Evolutionary conservation across 768 basidiomycete genomes (phyloP), one percentile per base, ranked within the genome.

Genomic region (Termitomyces titanicus): DNA sequence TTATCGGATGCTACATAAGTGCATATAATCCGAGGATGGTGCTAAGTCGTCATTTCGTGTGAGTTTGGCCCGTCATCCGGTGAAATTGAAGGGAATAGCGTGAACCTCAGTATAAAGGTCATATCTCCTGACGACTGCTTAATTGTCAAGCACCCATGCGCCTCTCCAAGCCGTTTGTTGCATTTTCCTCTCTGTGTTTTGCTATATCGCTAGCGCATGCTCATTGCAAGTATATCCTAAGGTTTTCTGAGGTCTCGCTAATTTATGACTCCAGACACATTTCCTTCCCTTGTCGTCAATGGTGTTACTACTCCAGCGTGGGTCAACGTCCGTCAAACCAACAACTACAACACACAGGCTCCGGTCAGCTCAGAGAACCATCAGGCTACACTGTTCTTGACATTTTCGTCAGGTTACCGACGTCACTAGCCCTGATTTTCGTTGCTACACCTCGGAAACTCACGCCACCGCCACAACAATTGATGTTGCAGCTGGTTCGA

Each of bases 381-480:
- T 25, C 3, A 27, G 12, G 0, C 12, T 8, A 18, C 6, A 27
- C 6, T 49, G n/a, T 25, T 18, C 2, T 10, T 18, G n/a, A 49
- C n/a, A 34, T 37, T 10, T 1, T 10, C 8, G 15, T 33, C 18
- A 57, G 75, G 75, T 80, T 27, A 74, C 72, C 27, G 74, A 79
- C 56, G 78, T 80, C 35, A 77, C 65, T 40, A 77, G 75, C 58
- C 45, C 66, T n/a, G 77, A 79, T 53, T 71, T 81, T 64, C 69
- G 77, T 35, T 81, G 79, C 68, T 79, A 81, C 64, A 74, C 70
- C 54, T 74, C 74, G 3, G 59, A 64, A 50, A 75, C 73, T 12
- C 53, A 64, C 25, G 72, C 73, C 5, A 73, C 72, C 7, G 76
- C 79, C 11, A 55, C 70, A 46, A 82, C 79, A 9, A 66, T 74